Evolutionary conservation across 495 filamentous ascomycete species (phyloP).

Genomic region (Aspergillus leporis): DNA sequence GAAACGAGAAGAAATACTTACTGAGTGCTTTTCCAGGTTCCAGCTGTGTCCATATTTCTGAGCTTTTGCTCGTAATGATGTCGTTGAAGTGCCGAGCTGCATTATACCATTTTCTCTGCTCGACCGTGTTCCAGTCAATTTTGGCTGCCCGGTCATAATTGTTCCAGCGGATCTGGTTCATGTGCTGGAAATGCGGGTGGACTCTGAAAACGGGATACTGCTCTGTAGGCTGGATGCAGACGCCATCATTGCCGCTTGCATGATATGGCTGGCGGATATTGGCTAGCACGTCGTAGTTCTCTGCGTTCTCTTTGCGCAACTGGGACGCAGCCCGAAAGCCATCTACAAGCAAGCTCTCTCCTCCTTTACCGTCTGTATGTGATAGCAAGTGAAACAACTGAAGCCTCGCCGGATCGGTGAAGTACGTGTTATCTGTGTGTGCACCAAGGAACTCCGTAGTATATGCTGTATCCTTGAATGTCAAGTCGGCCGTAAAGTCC

Average conservation of each 20-base stretch:
- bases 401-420: conserved; percentile 83
- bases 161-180: conserved; percentile 85
- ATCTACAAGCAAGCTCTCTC: conserved; percentile 76
- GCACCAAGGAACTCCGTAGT: conserved; percentile 72
- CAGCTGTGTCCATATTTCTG: conserved; percentile 74
- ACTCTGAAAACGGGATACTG: conserved; percentile 64
- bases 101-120: conserved; percentile 66
- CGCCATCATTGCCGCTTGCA: conserved; percentile 80
- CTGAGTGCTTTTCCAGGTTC: conserved; percentile 75
- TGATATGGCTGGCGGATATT: conserved; percentile 63
- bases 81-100: conserved; percentile 68
- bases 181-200: conserved; percentile 28
- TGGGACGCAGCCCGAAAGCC: conserved; percentile 70
- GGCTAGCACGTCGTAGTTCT: conserved; percentile 54
- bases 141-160: conserved; percentile 75
- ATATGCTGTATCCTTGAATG: conserved; percentile 91
- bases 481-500: conserved; percentile 87
- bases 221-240: conserved; percentile 68
- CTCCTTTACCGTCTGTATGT: conserved; percentile 65
- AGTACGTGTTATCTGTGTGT: conserved; percentile 95
- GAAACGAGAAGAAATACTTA: conserved; percentile 38
- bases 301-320: conserved; percentile 48
- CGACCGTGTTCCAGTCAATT: conserved; percentile 35
- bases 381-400: conserved; percentile 89
- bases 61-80: conserved; percentile 53